Base-by-base conservation (phyloP, 148 eudicot species). In the Nyssa sinensis region DNA sequence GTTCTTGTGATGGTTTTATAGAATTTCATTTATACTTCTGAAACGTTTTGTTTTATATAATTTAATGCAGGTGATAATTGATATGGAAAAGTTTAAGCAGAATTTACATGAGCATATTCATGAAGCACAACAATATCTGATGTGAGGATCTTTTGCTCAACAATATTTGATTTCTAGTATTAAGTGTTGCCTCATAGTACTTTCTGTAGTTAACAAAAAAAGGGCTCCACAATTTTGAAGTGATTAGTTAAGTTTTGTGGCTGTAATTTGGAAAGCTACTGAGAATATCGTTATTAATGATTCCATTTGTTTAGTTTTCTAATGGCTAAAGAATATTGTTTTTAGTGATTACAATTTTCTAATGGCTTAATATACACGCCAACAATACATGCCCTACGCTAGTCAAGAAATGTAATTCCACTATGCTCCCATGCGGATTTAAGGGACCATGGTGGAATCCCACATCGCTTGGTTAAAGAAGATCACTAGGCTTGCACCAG, bases 81-180 rank as follows among this genome's bases (percentile, higher is more conserved):
- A 93, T 69, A 89, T 94, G 94, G 98, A 94, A 80, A 94, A 83
- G 84, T 90, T 86, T 82, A 94, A 94, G 91, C 95, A 84, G 74
- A 85, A 84, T 47, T 75, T 79, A 77, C 88, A 85, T 63, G 85
- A 87, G 77, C 82, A 84, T 73, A 77, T 87, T 78, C 83, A 66
- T 49, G 88, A 88, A 82, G 84, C 92, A 41, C 89, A 84, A 35
- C 85, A 81, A 67, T 79, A 84, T 80, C 78, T 90, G 65, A 87
- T 28, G 98, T 94, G 80, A 90, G 88, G 68, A 80, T 55, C 32
- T 63, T 77, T 75, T 77, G 19, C 66, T 72, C 29, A 25, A 66
- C 12, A 44, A 57, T 39, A 33, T 32, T 58, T n/a, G 3, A 67
- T 49, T 62, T n/a, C 62, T 59, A 24, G 7, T 9, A 4, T n/a